Evolutionary conservation across 495 filamentous ascomycete species (phyloP).

Genomic region (Neurospora discreta): DNA sequence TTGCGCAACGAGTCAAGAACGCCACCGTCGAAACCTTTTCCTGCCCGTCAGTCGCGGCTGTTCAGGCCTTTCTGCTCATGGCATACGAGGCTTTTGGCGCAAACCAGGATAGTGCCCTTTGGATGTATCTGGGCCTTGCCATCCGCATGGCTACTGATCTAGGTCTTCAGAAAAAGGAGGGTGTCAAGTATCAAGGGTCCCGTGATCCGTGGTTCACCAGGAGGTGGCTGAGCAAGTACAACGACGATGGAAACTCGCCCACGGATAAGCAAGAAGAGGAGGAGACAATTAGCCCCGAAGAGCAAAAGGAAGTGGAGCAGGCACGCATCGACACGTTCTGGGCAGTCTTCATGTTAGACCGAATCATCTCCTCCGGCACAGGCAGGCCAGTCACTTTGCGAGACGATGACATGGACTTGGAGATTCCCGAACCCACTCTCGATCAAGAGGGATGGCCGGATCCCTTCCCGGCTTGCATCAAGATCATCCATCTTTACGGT

Average conservation of each 20-base stretch:
- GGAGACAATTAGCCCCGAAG: conserved; percentile 34
- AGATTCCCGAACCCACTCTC: conserved; percentile 51
- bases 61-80: conserved; percentile 69
- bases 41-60: conserved; percentile 66
- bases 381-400: conserved; percentile 69
- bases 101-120: conserved; percentile 75
- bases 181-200: conserved; percentile 56
- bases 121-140: conserved; percentile 80
- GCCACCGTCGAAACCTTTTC: conserved; percentile 65
- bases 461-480: conserved; percentile 66
- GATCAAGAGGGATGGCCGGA: conserved; percentile 57
- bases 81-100: conserved; percentile 81
- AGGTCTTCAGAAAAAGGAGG: conserved; percentile 67
- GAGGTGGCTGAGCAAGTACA: conserved; percentile 23
- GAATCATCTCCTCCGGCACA: conserved; percentile 75
- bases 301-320: conserved; percentile 49
- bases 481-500: conserved; percentile 76
- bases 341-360: conserved; percentile 76
- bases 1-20: conserved; percentile 65
- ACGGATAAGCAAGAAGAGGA: conserved; percentile 29
- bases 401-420: conserved; percentile 70
- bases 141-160: conserved; percentile 82
- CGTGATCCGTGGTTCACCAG: conserved; percentile 37
- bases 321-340: conserved; percentile 77
- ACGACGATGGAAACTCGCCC: conserved; percentile 19